phyloP scores from a whole-genome alignment of 2,329 filamentous ascomycete genomes.

The Ophiostoma australiae region DNA sequence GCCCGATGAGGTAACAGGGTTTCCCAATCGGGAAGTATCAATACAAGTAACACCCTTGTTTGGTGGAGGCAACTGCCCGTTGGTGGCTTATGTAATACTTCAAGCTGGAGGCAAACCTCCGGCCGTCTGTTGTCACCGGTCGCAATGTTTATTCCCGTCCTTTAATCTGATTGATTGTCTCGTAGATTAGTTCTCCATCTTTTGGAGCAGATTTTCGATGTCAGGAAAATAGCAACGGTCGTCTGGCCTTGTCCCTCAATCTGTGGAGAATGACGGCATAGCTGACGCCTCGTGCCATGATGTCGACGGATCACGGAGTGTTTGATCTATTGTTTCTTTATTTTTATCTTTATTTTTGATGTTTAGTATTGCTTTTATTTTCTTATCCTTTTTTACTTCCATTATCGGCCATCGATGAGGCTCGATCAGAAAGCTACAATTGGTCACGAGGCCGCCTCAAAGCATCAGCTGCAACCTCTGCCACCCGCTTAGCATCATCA shows the following conservation, averaged over 20 bases:
- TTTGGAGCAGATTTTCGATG: neutral
- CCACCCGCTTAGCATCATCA: neutral
- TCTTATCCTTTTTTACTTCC: neutral
- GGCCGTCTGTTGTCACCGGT: neutral
- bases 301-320: neutral
- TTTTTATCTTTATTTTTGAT: neutral
- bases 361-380: neutral
- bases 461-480: neutral
- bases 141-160: neutral
- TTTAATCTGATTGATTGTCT: neutral
- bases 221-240: neutral
- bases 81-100: neutral
- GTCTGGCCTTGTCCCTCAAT: neutral
- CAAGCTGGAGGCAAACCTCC: neutral
- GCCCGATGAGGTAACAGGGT: neutral
- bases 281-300: neutral
- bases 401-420: neutral
- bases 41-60: conserved; percentile 6
- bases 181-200: neutral
- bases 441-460: neutral
- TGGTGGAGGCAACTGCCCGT: conserved; percentile 4
- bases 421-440: neutral
- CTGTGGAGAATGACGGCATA: conserved; percentile 5
- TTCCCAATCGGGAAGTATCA: neutral
- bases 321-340: neutral